Percentiles rank a stretch among this genome's conserved stretches.
phyloP scores from a whole-genome alignment of 371 early-diverging fungal genomes.

The Encephalitozoon intestinalis region DNA sequence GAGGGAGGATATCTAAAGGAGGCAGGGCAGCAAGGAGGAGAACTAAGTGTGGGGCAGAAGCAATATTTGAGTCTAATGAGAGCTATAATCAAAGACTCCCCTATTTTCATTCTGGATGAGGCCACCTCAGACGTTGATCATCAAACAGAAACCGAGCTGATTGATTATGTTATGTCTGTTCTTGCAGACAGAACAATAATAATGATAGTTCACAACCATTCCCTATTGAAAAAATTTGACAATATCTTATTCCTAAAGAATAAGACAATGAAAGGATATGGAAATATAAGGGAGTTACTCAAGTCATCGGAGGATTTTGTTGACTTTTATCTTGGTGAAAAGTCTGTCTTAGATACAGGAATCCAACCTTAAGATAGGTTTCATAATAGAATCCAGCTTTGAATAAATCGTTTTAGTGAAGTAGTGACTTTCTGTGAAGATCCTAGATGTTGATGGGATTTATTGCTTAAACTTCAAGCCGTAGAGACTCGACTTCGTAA shows the following conservation, averaged over 20 bases:
- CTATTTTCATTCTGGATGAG: constrained; percentile 79
- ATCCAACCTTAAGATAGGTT: neutral
- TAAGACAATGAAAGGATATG: constrained; percentile 9
- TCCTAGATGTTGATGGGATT: neutral
- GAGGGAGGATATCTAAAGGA: constrained; percentile 66
- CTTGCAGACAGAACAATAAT: constrained; percentile 42
- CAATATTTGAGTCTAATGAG: constrained; percentile 68
- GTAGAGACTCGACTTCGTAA: constrained; percentile 52
- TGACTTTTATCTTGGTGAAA: constrained; percentile 9
- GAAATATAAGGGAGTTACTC: neutral
- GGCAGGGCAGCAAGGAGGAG: constrained; percentile 71
- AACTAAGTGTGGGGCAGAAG: constrained; percentile 78
- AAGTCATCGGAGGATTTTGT: neutral
- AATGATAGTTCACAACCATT: constrained; percentile 52
- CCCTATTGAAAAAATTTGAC: constrained; percentile 47
- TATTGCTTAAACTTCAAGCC: constrained; percentile 21
- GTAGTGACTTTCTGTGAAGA: neutral
- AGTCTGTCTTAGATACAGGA: neutral
- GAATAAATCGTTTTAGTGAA: neutral
- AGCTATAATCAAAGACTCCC: constrained; percentile 72
- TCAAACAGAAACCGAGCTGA: constrained; percentile 65
- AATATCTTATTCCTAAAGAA: constrained; percentile 43
- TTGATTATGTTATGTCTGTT: constrained; percentile 27
- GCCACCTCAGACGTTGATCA: constrained; percentile 83
- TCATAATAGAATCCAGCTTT: neutral